These are phyloP conservation scores for Elaeis oleifera DNA, from an alignment of 202 grass and related monocot species.

Conservation along the genomic window DNA sequence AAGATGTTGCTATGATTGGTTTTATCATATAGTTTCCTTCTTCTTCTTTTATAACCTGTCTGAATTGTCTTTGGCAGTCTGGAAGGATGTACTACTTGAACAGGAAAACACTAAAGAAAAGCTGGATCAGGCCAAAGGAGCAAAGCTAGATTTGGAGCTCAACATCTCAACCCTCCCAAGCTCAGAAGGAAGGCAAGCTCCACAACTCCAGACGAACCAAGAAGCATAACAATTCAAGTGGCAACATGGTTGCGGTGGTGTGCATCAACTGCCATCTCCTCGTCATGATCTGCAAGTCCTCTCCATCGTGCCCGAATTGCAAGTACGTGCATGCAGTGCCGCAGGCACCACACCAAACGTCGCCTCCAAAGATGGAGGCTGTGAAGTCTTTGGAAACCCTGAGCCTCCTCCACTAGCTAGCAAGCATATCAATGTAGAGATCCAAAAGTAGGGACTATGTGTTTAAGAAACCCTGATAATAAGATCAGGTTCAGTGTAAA, in stretches of 20 bases:
- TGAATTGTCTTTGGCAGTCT: slow-evolving; percentile 42
- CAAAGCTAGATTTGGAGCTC: slow-evolving; percentile 71
- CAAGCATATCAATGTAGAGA: slow-evolving; percentile 35
- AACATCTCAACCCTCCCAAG: slow-evolving; percentile 55
- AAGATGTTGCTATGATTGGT: no score
- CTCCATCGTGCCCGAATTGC: slow-evolving; percentile 85
- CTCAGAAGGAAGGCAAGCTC: background rate
- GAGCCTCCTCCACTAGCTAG: slow-evolving; percentile 75
- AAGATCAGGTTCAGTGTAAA: slow-evolving; percentile 20
- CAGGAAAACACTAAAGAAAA: slow-evolving; percentile 89
- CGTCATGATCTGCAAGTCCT: slow-evolving; percentile 77
- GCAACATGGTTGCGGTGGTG: slow-evolving; percentile 75
- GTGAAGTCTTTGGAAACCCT: slow-evolving; percentile 73
- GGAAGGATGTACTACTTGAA: slow-evolving; percentile 97
- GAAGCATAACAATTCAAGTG: slow-evolving; percentile 9
- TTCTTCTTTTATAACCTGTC: no score
- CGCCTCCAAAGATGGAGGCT: slow-evolving; percentile 33
- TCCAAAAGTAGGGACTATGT: background rate
- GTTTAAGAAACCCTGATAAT: slow-evolving; percentile 25
- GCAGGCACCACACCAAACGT: slow-evolving; percentile 4
- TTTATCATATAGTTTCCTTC: no score
- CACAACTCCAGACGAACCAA: slow-evolving; percentile 9
- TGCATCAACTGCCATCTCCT: slow-evolving; percentile 87
- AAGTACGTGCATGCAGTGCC: slow-evolving; percentile 52
- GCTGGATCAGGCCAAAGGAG: slow-evolving; percentile 70